Base-by-base conservation (phyloP, 805 yeast genomes). In the Candida tallmaniae region DNA sequence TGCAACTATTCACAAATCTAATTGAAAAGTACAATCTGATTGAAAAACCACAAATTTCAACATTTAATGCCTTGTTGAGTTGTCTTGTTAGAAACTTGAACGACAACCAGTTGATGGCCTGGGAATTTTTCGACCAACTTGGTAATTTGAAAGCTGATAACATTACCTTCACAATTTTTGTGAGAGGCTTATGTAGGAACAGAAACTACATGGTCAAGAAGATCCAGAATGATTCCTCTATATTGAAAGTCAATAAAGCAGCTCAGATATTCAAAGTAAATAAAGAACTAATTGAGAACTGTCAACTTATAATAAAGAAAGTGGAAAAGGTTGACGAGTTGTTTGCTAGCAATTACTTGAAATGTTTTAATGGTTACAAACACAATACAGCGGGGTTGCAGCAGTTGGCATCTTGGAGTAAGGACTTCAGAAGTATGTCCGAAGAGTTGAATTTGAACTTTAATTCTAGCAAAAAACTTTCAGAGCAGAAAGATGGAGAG, bases 151-250 rank as follows among this genome's bases (percentile, higher is more conserved):
- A 46, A 11, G 62, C 72, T 4, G 54, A 63, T 39, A 46, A 52
- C 13, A 63, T 58, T 27, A 59, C 71, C 2, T 66, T 62, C 27
- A 60, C 70, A 4, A 63, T 62, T 14, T 54, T 66, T 36, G 45
- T 66, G 15, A 51, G 58, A 31, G 73, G 73, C 2, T 31, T 57
- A 9, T 16, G 14, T 9, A 21, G 30, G 19, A 22, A 12, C 3
- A 39, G 31, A 23, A 16, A 35, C 16, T 25, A 35, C 23, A 34
- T 36, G 15, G n/a, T 26, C 6, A 23, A 31, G 4, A 17, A 23
- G 10, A 14, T 29, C 6, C 11, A 7, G 5, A 23, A 28, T 7
- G 18, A 32, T 18, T 6, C 11, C 4, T 36, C 42, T 5, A 16
- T 24, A 4, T 18, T 32, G 8, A 29, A 18, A 12, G 14, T 42